Base-by-base conservation (phyloP, 2,329 filamentous ascomycete species). In the Cercospora beticola region DNA sequence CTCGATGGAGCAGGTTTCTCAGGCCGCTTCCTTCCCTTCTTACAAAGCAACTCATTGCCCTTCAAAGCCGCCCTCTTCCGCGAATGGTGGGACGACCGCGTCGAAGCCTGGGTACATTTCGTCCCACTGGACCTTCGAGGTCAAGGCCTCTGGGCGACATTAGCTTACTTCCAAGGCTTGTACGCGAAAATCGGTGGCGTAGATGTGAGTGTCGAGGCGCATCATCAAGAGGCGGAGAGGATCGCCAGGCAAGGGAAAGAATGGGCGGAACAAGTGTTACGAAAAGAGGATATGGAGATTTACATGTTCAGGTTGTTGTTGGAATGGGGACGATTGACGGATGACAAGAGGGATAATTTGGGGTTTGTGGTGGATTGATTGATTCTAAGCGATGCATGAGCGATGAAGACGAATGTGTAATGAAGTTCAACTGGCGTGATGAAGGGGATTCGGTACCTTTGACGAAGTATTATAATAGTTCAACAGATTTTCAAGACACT, bases 91-190 rank as follows among this genome's bases (percentile, higher is more conserved):
- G 90, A 92, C 68, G 88, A 89, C 61, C 87, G 92, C 5, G 80
- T 95, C 16, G 86, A 85, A 67, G 87, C 92, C 0, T 96, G 92
- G 92, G 82, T 89, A 56, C 92, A 96, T 77, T 95, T 93, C 74
- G 89, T 94, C 1, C 92, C 92, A 8, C 80, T 94, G 16, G 92
- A 95, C 76, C 73, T 90, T 1, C 86, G 92, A 3, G 87, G 91
- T 21, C 90, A 93, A 69, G 90, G 87, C 0, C 80, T 95, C 49
- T 92, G 91, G 82, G 88, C 87, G 70, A 92, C 89, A 0, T 79
- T 94, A 64, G 86, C 90, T 0, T 95, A 93, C 79, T 94, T 95
- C 75, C 82, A 85, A 4, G 91, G 90, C 0, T 82, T 87, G 5
- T 59, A 31, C 9, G 68, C 68, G 4, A 61, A 64, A 36, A 52